A percentile compares a stretch with the other conserved stretches of the same genome.
Evolutionary conservation across 2,329 filamentous ascomycete species (phyloP).

Genomic region (Cyclaneusma minus): DNA sequence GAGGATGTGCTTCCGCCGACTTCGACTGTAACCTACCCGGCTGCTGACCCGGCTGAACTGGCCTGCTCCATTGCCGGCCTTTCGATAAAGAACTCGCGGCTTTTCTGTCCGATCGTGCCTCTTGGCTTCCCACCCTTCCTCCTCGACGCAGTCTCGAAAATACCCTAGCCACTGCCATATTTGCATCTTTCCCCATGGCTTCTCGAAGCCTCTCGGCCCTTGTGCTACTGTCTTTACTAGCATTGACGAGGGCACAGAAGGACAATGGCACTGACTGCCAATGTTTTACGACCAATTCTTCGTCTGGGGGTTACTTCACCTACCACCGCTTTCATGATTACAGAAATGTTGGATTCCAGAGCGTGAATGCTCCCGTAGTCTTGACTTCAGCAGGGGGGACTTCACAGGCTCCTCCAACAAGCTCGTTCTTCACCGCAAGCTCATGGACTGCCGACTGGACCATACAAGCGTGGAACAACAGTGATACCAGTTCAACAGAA

Average conservation of each 20-base stretch:
- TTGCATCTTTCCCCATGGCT: too few species aligned
- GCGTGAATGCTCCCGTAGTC: conserved; percentile 6
- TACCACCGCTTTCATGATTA: conserved; percentile 16
- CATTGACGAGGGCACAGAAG: conserved; percentile 8
- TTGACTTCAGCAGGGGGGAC: conserved; percentile 7
- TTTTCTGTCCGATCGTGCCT: too few species aligned
- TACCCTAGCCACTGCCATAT: too few species aligned
- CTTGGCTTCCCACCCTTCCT: too few species aligned
- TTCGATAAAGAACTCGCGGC: too few species aligned
- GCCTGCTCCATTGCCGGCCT: too few species aligned
- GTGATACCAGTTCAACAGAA: conserved; percentile 5
- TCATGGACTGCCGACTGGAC: conserved; percentile 14
- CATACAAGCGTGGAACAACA: conserved; percentile 16
- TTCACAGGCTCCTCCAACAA: conserved; percentile 8
- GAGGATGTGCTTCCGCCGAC: too few species aligned
- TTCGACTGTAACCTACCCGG: too few species aligned
- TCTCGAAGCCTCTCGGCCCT: too few species aligned
- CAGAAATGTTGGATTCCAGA: conserved; percentile 7
- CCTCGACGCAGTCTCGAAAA: too few species aligned
- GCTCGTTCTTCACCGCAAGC: conserved; percentile 9
- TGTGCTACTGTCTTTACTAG: conserved; percentile 6
- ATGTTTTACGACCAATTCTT: conserved; percentile 14
- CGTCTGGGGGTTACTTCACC: conserved; percentile 13
- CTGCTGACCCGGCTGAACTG: too few species aligned
- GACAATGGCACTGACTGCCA: conserved; percentile 13